Evolutionary conservation across 805 yeast genomes (phyloP).

Genomic region (Zygosaccharomyces siamensis): DNA sequence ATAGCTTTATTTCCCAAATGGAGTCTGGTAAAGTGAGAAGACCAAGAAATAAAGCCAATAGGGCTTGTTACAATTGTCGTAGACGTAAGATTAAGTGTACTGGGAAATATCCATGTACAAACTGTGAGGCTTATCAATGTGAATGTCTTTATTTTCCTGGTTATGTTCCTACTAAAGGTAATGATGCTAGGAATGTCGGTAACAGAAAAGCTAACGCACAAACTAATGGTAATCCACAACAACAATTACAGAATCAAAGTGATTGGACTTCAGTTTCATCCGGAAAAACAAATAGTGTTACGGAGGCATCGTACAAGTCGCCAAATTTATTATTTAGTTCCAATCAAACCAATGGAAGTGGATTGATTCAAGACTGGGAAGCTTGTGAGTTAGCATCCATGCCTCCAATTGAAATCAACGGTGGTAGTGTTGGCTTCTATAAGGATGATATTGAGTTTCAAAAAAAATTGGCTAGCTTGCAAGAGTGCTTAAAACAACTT

Average conservation of each 20-base stretch:
- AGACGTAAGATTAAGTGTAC: constrained; percentile 34
- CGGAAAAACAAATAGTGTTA: neutral
- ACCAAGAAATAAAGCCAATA: constrained; percentile 21
- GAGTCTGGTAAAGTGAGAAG: constrained; percentile 9
- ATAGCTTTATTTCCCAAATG: neutral
- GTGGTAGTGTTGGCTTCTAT: constrained; percentile 19
- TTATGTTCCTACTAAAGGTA: neutral
- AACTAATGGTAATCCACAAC: neutral
- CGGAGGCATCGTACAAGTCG: neutral
- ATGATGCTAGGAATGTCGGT: neutral
- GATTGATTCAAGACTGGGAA: neutral
- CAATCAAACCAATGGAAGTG: neutral
- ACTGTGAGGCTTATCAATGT: constrained; percentile 32
- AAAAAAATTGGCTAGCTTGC: constrained; percentile 15
- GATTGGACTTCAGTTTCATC: neutral
- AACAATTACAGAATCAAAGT: neutral
- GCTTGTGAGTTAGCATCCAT: constrained; percentile 5
- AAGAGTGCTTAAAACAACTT: constrained; percentile 16
- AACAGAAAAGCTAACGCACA: neutral
- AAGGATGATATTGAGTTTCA: constrained; percentile 21
- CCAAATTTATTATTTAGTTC: neutral
- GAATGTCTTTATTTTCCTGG: constrained; percentile 22
- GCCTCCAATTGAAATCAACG: constrained; percentile 2
- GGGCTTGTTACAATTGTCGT: constrained; percentile 34
- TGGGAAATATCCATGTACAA: constrained; percentile 32